Base-by-base conservation (phyloP, 305 asterid genomes). In the Solanum hybrid region DNA sequence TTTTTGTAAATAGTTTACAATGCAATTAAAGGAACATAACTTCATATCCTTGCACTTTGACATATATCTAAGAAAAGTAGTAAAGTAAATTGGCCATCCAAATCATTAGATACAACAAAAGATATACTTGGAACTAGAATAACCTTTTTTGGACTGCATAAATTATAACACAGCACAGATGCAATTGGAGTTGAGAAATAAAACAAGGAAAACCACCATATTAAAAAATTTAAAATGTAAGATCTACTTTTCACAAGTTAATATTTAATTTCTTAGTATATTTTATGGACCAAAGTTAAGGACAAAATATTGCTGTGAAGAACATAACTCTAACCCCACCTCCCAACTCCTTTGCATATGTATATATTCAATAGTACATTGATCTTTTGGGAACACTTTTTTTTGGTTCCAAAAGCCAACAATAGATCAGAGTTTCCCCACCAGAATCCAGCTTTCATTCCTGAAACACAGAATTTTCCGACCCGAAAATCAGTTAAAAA, bases 381-480 rank as follows among this genome's bases (percentile, higher is more conserved):
- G 72, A 82, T 82, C 72, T 42, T 81, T 82, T 82, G 72, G 36
- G 8, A 42, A 27, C 86, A 73, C n/a, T 20, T 10, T 35, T 35
- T 32, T 36, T 79, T 75, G 1, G 85, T 79, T 79, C 85, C 56
- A 79, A 79, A n/a, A 37, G 85, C 85, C 56, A 79, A 36, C 32
- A 36, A 79, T 79, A 35, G 85, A 79, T 79, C 64, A 79, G 84
- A 78, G 84, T 34, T 60, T 78, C 17, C 27, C 31, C 84, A 78
- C 84, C 87, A 31, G 87, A 46, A 84, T 84, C 87, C 87, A 51
- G 87, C 73, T 51, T 84, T 84, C 73, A 31, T 46, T 82, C 87
- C 87, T 46, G 73, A 82, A 46, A 46, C 73, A 27, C 10, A 29
- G 72, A 82, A 31, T 84, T 51, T 27, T 32, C 75, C 31, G 2